Conservation (phyloP, 371 early-diverging fungal species). For the Rozella allomycis region DNA sequence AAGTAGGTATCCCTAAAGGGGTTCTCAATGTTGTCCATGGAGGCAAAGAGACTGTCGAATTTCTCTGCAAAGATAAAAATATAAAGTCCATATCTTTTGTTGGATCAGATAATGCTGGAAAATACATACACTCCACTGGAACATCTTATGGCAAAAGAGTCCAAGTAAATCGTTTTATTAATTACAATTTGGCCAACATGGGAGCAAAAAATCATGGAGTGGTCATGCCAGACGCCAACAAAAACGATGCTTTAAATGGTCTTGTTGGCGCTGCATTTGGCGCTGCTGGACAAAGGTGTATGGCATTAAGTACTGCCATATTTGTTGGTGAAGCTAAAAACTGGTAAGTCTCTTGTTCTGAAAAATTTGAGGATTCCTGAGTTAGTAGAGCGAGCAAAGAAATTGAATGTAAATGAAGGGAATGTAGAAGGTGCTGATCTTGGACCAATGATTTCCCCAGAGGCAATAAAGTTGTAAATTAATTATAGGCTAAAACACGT, state of each 20-base stretch:
- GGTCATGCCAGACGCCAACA: constrained; percentile 70
- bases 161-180: constrained; percentile 21
- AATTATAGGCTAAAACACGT: constrained; percentile 44
- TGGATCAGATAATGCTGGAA: constrained; percentile 69
- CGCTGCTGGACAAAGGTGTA: constrained; percentile 78
- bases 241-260: constrained; percentile 67
- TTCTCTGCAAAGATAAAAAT: constrained; percentile 57
- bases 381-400: constrained; percentile 58
- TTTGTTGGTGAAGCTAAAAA: constrained; percentile 70
- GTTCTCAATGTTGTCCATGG: constrained; percentile 89
- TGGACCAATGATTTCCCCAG: constrained; percentile 66
- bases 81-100: constrained; percentile 89
- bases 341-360: no score
- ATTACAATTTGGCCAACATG: constrained; percentile 43
- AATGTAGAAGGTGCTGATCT: constrained; percentile 67
- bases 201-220: constrained; percentile 96
- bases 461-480: constrained; percentile 1
- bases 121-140: constrained; percentile 69
- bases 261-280: constrained; percentile 89
- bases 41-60: constrained; percentile 67
- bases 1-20: constrained; percentile 84
- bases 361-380: no score
- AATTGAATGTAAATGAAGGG: constrained; percentile 66
- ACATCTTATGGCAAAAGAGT: constrained; percentile 83
- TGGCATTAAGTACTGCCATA: constrained; percentile 68